Evolutionary conservation across 1,284 basidiomycete genomes (phyloP).

Genomic region (Ceratobasidium sp.): DNA sequence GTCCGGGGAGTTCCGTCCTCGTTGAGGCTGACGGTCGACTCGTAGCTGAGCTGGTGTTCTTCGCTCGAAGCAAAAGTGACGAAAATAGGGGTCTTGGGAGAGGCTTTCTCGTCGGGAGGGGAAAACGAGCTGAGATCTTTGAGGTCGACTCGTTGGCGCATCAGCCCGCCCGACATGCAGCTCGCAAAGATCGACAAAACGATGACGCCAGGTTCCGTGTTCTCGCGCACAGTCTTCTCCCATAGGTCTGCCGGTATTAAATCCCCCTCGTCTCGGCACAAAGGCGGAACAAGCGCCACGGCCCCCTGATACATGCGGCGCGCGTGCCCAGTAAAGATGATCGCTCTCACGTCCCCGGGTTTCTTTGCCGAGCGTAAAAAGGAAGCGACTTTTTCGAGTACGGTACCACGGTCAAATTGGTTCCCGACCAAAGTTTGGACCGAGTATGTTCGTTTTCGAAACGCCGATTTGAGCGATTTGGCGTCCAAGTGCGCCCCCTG

Average conservation of each 20-base stretch:
- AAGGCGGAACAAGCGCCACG: slow-evolving; percentile 32
- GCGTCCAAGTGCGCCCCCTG: slow-evolving; percentile 1
- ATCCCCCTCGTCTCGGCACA: slow-evolving; percentile 1
- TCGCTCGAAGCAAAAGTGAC: slow-evolving; percentile 29
- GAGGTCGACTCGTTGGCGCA: slow-evolving; percentile 19
- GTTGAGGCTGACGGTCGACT: slow-evolving; percentile 15
- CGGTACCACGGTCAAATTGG: background rate
- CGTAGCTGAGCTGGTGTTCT: slow-evolving; percentile 7
- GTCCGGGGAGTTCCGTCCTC: background rate
- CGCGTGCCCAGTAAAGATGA: slow-evolving; percentile 33
- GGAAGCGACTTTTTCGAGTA: slow-evolving; percentile 1
- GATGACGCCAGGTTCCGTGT: slow-evolving; percentile 32
- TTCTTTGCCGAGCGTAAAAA: slow-evolving; percentile 11
- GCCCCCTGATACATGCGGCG: background rate
- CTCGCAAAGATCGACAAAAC: slow-evolving; percentile 29
- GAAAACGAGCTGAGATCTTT: background rate
- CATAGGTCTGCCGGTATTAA: slow-evolving; percentile 13
- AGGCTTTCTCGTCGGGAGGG: background rate
- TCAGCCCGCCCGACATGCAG: slow-evolving; percentile 18
- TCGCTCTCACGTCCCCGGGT: slow-evolving; percentile 34
- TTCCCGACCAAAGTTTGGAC: slow-evolving; percentile 19
- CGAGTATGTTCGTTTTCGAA: slow-evolving; percentile 2
- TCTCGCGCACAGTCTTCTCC: slow-evolving; percentile 3
- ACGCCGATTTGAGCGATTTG: slow-evolving; percentile 26
- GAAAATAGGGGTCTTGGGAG: slow-evolving; percentile 24